Percentiles rank a stretch among this genome's conserved stretches.
phyloP scores from a whole-genome alignment of 2,329 filamentous ascomycete species.

The Ophiostoma ulmi region DNA sequence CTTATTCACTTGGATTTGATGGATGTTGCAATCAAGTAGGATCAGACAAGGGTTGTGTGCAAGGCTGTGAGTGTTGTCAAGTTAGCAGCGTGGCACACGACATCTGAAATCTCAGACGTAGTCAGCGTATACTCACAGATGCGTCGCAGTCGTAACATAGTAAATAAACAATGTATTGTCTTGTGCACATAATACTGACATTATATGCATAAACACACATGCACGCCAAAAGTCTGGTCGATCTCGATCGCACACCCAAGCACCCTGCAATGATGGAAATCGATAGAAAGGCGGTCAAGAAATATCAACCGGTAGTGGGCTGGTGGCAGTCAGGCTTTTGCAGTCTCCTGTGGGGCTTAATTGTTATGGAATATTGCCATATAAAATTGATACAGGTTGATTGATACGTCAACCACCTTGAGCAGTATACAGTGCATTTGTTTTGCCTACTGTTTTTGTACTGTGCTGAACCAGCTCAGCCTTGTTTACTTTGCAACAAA shows the following conservation, averaged over 20 bases:
- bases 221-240: background rate
- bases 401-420: too few species aligned
- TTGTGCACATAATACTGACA: background rate
- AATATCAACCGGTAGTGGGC: background rate
- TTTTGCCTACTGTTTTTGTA: background rate
- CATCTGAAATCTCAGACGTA: too few species aligned
- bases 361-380: background rate
- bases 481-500: constrained; percentile 1
- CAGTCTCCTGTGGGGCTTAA: background rate
- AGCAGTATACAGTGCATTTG: too few species aligned
- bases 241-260: background rate
- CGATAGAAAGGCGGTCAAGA: constrained; percentile 1
- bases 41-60: background rate
- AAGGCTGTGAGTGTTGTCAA: background rate
- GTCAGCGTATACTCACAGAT: too few species aligned
- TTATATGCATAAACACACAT: background rate
- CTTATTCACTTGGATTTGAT: background rate
- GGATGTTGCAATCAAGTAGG: background rate
- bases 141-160: too few species aligned
- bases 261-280: background rate
- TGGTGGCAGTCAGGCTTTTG: background rate
- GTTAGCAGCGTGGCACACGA: background rate
- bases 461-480: background rate
- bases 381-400: too few species aligned
- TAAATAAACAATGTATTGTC: background rate